A percentile compares a stretch with the other conserved stretches of the same genome.
These are phyloP conservation scores for Arctium minus DNA, from an alignment of 129 eudicot genomes.

Conservation along the genomic window DNA sequence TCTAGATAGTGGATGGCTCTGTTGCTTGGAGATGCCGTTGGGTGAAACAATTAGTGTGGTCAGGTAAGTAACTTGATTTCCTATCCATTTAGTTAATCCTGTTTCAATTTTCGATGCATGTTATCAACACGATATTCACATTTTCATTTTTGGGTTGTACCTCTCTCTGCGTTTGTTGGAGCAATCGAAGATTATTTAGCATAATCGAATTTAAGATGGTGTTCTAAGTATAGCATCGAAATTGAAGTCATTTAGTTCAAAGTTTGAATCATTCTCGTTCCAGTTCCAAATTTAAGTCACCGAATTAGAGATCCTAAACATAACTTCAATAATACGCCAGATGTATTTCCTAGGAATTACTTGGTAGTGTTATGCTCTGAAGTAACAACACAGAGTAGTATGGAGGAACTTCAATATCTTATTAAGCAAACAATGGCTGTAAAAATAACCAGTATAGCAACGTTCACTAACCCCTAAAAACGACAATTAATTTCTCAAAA, in stretches of 20 bases:
- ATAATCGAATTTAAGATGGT: neutral
- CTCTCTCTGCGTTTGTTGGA: neutral
- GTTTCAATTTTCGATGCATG: neutral
- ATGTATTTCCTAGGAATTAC: neutral
- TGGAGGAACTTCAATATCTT: too few species aligned
- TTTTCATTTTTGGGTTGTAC: neutral
- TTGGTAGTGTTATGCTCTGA: neutral
- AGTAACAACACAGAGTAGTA: neutral
- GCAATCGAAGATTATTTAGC: neutral
- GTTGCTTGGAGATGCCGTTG: neutral
- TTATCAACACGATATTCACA: neutral
- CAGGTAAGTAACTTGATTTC: slow-evolving; percentile 5
- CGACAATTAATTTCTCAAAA: too few species aligned
- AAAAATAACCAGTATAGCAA: too few species aligned
- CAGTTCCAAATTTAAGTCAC: neutral
- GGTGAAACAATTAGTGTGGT: neutral
- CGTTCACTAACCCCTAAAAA: too few species aligned
- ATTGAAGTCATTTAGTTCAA: neutral
- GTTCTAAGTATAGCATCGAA: neutral
- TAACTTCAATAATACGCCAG: neutral
- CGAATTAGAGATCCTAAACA: neutral
- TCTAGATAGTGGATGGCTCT: neutral
- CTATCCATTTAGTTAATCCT: neutral
- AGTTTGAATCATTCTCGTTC: neutral
- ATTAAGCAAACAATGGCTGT: too few species aligned